These are phyloP conservation scores for Kodamaea sp. DNA, from an alignment of 1,139 yeast genomes.

Conservation along the genomic window DNA sequence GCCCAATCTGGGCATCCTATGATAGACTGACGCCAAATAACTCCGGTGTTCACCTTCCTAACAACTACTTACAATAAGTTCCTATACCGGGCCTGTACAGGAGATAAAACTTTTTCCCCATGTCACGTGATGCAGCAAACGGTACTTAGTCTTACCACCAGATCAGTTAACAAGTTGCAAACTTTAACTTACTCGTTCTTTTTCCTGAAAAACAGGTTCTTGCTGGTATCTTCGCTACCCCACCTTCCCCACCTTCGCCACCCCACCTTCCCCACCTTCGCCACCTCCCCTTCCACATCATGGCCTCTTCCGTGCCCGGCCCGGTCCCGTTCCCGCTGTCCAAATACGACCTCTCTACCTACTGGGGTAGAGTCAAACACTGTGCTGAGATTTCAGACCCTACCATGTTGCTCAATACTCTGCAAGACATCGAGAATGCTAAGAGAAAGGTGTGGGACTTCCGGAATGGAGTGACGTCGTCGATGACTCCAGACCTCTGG, in stretches of 20 bases:
- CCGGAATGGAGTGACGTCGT: constrained; percentile 61
- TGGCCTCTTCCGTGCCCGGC: constrained; percentile 91
- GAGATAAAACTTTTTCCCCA: too few relatives aligned
- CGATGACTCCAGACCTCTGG: constrained; percentile 86
- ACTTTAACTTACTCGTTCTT: too few relatives aligned
- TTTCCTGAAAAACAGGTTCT: not conserved
- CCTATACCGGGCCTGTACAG: too few relatives aligned
- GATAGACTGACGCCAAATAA: too few relatives aligned
- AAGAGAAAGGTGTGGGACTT: constrained; percentile 68
- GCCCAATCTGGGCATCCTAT: constrained; percentile 3
- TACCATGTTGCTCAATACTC: constrained; percentile 76
- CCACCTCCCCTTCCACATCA: constrained; percentile 26
- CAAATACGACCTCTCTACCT: constrained; percentile 72
- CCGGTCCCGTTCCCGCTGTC: constrained; percentile 77
- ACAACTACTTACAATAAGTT: too few relatives aligned
- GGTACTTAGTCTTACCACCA: too few relatives aligned
- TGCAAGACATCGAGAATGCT: constrained; percentile 63
- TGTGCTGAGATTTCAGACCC: constrained; percentile 95
- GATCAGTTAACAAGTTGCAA: too few relatives aligned
- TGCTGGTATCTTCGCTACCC: not conserved
- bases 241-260: constrained; percentile 1
- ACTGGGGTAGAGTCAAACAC: constrained; percentile 92
- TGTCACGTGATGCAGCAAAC: too few relatives aligned
- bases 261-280: too few relatives aligned
- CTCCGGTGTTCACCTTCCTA: too few relatives aligned